A percentile compares a stretch with the other conserved stretches of the same genome.
Conservation (phyloP, 2,329 filamentous ascomycete species). For the Zymoseptoria brevis region DNA sequence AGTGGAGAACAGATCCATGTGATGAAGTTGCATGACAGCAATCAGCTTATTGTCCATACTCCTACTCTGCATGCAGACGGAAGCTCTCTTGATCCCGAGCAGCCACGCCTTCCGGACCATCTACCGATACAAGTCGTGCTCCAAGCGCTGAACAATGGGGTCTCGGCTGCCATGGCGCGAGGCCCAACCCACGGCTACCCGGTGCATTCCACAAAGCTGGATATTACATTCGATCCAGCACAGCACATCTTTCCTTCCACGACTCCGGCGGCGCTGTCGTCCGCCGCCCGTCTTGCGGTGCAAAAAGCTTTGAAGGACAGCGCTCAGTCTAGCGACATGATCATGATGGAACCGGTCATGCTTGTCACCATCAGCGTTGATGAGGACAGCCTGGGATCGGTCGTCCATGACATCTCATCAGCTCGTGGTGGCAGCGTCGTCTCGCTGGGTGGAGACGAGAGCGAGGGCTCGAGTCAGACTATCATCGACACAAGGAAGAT, state of each 20-base stretch:
- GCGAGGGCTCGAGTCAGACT: slow-evolving; percentile 19
- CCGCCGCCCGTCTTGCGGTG: slow-evolving; percentile 59
- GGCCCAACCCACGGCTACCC: slow-evolving; percentile 76
- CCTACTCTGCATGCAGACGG: slow-evolving; percentile 40
- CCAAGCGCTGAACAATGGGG: slow-evolving; percentile 64
- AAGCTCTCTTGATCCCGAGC: slow-evolving; percentile 33
- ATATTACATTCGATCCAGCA: slow-evolving; percentile 57
- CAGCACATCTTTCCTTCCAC: slow-evolving; percentile 60
- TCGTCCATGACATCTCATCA: slow-evolving; percentile 74
- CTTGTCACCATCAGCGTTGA: slow-evolving; percentile 77
- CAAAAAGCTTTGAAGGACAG: slow-evolving; percentile 60
- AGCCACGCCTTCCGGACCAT: slow-evolving; percentile 47
- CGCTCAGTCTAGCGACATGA: slow-evolving; percentile 43
- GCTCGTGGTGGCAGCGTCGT: slow-evolving; percentile 66
- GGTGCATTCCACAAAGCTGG: slow-evolving; percentile 66
- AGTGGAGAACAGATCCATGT: slow-evolving; percentile 30
- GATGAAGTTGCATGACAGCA: slow-evolving; percentile 55
- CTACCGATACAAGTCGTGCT: slow-evolving; percentile 44
- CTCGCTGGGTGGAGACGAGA: slow-evolving; percentile 49
- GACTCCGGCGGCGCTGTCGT: slow-evolving; percentile 59
- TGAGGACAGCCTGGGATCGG: slow-evolving; percentile 68
- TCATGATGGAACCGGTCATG: slow-evolving; percentile 90
- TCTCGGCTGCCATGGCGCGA: slow-evolving; percentile 72
- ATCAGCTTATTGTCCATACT: slow-evolving; percentile 54
- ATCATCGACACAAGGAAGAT: slow-evolving; percentile 64